These are phyloP conservation scores for Cornus kousa DNA, from an alignment of 148 eudicot genomes.

Conservation along the genomic window DNA sequence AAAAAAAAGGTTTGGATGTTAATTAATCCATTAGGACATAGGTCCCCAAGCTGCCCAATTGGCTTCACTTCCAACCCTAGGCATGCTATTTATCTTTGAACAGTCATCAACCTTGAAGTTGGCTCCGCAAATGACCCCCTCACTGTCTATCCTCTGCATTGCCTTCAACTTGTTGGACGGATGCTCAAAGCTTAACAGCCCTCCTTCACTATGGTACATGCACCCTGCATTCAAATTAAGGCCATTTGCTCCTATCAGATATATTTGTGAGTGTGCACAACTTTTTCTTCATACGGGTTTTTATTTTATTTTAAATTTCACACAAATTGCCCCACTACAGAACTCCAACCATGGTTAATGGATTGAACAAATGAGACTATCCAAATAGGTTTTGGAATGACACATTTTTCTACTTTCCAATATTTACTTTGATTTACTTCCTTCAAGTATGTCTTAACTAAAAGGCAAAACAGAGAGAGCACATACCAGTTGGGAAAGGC, in stretches of 20 bases:
- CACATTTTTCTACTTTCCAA: no score
- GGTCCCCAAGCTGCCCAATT: constrained; percentile 65
- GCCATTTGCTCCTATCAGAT: no score
- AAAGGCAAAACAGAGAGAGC: neutral
- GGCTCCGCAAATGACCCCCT: constrained; percentile 83
- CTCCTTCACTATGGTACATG: constrained; percentile 74
- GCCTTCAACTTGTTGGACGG: constrained; percentile 83
- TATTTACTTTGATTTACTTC: no score
- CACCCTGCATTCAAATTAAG: constrained; percentile 48
- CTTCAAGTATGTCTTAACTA: neutral
- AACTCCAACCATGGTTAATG: no score
- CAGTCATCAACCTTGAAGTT: constrained; percentile 67
- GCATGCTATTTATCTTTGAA: constrained; percentile 64
- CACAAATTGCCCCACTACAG: no score
- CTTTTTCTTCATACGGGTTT: no score
- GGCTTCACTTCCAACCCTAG: constrained; percentile 83
- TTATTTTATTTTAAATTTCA: no score
- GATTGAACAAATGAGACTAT: no score
- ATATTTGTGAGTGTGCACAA: no score
- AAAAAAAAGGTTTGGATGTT: no score
- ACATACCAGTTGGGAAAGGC: constrained; percentile 76
- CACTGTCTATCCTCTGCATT: constrained; percentile 91
- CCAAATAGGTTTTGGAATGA: no score
- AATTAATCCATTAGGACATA: no score
- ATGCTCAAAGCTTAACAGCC: constrained; percentile 75